Conservation (phyloP, 805 yeast species). For the Gaillardinia entomophila region DNA sequence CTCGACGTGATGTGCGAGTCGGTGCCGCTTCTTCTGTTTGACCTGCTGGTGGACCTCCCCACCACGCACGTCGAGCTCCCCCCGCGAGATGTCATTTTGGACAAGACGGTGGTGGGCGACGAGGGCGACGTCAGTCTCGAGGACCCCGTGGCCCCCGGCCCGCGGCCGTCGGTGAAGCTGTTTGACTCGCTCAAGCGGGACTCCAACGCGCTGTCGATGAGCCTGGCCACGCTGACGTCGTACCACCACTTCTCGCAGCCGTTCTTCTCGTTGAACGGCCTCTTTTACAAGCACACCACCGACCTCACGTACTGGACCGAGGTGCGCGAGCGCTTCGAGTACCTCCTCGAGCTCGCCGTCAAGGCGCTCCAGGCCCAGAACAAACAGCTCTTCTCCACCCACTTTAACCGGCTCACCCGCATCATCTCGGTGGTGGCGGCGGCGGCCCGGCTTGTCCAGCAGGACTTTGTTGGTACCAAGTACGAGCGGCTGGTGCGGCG, state of each 20-base stretch:
- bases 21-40: slow-evolving; percentile 43
- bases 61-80: slow-evolving; percentile 2
- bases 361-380: slow-evolving; percentile 48
- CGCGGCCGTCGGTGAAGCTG: slow-evolving; percentile 8
- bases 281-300: slow-evolving; percentile 54
- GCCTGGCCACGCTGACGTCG: slow-evolving; percentile 15
- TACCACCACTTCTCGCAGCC: slow-evolving; percentile 40
- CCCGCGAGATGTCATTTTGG: background rate
- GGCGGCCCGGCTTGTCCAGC: slow-evolving; percentile 48
- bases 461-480: slow-evolving; percentile 43
- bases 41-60: background rate
- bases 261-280: slow-evolving; percentile 30
- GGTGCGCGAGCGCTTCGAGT: slow-evolving; percentile 42
- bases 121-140: background rate
- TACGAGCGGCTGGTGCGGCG: slow-evolving; percentile 43
- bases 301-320: slow-evolving; percentile 61
- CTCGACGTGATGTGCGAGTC: slow-evolving; percentile 54
- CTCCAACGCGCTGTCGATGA: slow-evolving; percentile 30
- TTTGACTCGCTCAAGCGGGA: slow-evolving; percentile 32
- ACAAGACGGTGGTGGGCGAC: background rate
- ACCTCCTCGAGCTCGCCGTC: slow-evolving; percentile 41
- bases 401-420: slow-evolving; percentile 49
- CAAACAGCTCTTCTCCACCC: slow-evolving; percentile 47
- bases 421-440: slow-evolving; percentile 48
- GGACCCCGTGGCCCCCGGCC: slow-evolving; percentile 2